Evolutionary conservation across 176 grass and related monocot species (phyloP), one percentile per base, ranked within the genome.

Genomic region (Oryza australiensis): DNA sequence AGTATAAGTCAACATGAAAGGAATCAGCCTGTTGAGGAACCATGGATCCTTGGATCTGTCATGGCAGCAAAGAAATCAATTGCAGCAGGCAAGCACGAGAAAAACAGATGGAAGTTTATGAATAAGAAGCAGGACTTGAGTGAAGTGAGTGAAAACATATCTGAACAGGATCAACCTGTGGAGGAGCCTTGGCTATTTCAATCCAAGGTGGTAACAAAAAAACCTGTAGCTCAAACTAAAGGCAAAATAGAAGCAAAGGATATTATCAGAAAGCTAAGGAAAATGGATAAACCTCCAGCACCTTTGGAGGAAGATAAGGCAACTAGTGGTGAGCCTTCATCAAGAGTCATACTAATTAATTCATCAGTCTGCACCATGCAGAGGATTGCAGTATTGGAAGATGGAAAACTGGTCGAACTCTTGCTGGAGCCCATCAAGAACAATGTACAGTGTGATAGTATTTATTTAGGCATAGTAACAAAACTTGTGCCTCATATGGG

Each of bases 351-450:
- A 89, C 76, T 94, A 84, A 92, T 98, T 80, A 98, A 98, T 72
- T 94, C 95, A 32, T 94, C 92, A 72, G 68, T 87, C 28, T 94
- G 92, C 73, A 91, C 88, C 69, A 91, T 91, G 86, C 92, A 98
- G 92, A 91, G 92, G 85, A 98, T 94, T 79, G 90, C 95, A 79
- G 88, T 98, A 30, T 86, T 98, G 73, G 95, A 98, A 92, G 92
- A 91, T 87, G 90, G 82, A 64, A 94, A 91, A 65, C 82, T 94
- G 26, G 92, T 94, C 46, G 95, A 98, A 86, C 86, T 98, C 79
- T 86, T 98, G 72, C 49, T 98, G 55, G 92, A 98, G 84, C 90
- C 92, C 41, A 88, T 97, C 37, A 98, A 94, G 84, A 91, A 98
- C 82, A 91, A 91, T 80, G 92, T 98, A 74, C 95, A 98, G 33